Base-by-base conservation (phyloP, 768 basidiomycete species). In the Tylopilus subfusipes region DNA sequence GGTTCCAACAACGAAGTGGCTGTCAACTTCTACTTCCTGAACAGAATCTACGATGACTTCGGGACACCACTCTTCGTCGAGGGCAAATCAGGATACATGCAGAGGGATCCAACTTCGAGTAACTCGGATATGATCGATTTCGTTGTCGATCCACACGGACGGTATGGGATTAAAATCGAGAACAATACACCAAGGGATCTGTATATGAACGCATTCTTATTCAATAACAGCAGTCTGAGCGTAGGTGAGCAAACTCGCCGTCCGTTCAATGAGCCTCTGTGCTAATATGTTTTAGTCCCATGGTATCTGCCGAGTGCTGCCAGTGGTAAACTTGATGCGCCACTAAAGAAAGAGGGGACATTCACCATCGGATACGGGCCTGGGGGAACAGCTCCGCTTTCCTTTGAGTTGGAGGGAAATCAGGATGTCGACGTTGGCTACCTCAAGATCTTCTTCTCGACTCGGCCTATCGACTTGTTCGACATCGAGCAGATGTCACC, bases 391-490 rank as follows among this genome's bases (percentile, higher is more conserved):
- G 21, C 57, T 0, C 73, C 75, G 10, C 70, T 67, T 66, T 40
- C 56, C 14, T 78, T 73, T 50, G 31, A 50, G 27, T 53, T 78
- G 12, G 59, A 62, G 8, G 52, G 67, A 1, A 70, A 63, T 2
- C 64, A 74, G 38, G 54, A 60, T 3, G 50, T 68, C 25, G 76
- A 79, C 46, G 63, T 79, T 4, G 74, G 76, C 2, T 76, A 74
- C 46, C 69, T 80, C 48, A 78, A 76, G 53, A 56, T 79, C 13
- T 80, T 74, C 55, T 53, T 80, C 22, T 64, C 76, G 10, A 75
- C 72, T 1, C 54, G 51, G 1, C 69, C 70, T 3, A 59, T 71
- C 29, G 72, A 74, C 57, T 65, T 78, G 46, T 56, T 63, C 8
- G 64, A 61, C 45, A 65, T 80, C 5, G 30, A 48, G 2, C 77